Evolutionary conservation across 257 asterid genomes (phyloP).

Genomic region (Galeopsis tetrahit): DNA sequence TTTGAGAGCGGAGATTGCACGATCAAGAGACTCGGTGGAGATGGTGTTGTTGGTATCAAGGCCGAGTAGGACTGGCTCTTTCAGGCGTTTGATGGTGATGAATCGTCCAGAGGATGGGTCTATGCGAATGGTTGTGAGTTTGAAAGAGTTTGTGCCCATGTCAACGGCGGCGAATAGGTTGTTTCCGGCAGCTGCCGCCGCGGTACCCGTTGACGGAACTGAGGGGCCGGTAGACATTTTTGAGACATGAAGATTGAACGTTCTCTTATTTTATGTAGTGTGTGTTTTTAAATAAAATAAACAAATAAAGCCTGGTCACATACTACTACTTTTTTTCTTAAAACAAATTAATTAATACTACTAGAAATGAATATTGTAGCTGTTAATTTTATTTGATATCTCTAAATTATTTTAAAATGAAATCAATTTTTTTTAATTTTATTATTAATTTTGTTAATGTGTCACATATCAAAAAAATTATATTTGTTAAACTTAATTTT

Average conservation of each 20-base stretch:
- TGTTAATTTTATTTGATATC: no score
- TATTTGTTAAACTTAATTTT: no score
- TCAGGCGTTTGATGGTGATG: conserved; percentile 63
- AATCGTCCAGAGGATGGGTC: conserved; percentile 65
- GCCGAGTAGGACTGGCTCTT: conserved; percentile 73
- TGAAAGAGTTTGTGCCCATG: conserved; percentile 83
- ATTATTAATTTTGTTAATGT: no score
- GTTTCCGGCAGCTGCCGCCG: conserved; percentile 14
- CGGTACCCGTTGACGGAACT: conserved; percentile 30
- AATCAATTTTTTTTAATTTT: no score
- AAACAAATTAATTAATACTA: no score
- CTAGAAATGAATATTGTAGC: no score
- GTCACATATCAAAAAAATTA: no score
- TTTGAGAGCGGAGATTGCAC: conserved; percentile 56
- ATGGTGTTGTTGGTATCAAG: conserved; percentile 56
- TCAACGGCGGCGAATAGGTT: conserved; percentile 73
- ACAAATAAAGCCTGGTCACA: no score
- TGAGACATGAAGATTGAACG: not conserved
- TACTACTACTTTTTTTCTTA: no score
- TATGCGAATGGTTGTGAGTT: conserved; percentile 55
- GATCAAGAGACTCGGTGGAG: conserved; percentile 50
- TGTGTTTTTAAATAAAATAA: no score
- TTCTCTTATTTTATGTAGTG: not conserved
- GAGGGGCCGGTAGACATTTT: conserved; percentile 19
- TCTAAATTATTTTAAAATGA: no score